Conservation (phyloP, 164 flowering plant genomes). For the Kalanchoe fedtschenkoi region DNA sequence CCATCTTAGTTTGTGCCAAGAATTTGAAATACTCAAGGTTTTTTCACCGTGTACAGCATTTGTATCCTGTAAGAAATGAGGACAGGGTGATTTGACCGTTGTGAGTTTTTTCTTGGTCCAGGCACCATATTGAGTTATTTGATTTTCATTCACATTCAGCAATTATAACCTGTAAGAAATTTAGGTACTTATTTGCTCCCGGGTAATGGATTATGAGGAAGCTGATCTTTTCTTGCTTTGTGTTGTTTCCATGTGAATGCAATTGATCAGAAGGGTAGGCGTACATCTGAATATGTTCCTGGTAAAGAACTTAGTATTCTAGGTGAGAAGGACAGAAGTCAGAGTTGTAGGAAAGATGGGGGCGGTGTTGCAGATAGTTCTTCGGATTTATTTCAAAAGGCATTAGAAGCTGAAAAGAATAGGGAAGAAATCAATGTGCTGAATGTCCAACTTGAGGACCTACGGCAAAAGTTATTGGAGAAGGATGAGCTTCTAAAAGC, state of each 20-base stretch:
- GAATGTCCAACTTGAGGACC: constrained; percentile 57
- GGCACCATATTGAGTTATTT: too few species aligned
- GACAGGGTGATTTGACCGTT: too few species aligned
- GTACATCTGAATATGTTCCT: constrained; percentile 46
- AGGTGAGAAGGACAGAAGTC: constrained; percentile 36
- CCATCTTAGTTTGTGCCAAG: too few species aligned
- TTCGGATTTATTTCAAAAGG: constrained; percentile 37
- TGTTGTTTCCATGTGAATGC: constrained; percentile 20
- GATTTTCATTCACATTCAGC: too few species aligned
- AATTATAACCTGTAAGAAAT: too few species aligned
- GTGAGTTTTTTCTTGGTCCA: too few species aligned
- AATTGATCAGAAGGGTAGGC: constrained; percentile 44
- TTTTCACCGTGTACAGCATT: too few species aligned
- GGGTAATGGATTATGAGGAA: not conserved
- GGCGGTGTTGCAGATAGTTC: constrained; percentile 38
- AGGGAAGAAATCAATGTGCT: constrained; percentile 50
- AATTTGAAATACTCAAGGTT: too few species aligned
- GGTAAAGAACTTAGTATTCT: constrained; percentile 40
- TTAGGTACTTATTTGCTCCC: not conserved
- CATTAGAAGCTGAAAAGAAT: constrained; percentile 42
- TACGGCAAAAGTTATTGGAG: constrained; percentile 54
- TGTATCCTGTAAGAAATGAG: too few species aligned
- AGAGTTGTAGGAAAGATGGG: too few species aligned
- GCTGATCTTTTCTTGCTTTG: constrained; percentile 5
- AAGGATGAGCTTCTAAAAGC: constrained; percentile 72